Conservation (phyloP, 306 rosid species). For the Prunus kanzakura region DNA sequence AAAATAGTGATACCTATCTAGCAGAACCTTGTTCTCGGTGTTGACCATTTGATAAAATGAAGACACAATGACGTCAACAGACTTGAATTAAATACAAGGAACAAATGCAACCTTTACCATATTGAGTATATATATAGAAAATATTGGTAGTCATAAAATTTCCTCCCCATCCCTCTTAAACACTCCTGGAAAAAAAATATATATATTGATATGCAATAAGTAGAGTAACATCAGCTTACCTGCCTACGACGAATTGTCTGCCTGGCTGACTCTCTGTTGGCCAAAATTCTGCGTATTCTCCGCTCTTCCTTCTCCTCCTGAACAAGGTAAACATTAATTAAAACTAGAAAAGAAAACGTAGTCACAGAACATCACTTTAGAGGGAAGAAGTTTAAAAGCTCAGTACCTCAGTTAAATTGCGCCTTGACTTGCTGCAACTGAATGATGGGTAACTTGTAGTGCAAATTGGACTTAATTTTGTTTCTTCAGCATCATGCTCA, state of each 20-base stretch:
- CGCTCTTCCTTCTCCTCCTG: conserved; percentile 91
- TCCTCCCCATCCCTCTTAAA: background rate
- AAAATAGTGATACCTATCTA: background rate
- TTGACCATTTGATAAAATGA: background rate
- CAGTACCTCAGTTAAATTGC: conserved; percentile 76
- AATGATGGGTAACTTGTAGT: conserved; percentile 33
- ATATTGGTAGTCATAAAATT: background rate
- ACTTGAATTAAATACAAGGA: conserved; percentile 2
- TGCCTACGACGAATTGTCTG: conserved; percentile 98
- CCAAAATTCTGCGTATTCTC: conserved; percentile 81
- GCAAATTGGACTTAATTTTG: conserved; percentile 30
- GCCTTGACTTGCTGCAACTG: conserved; percentile 61
- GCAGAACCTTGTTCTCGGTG: background rate
- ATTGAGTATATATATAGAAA: background rate
- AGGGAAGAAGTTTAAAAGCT: conserved; percentile 13
- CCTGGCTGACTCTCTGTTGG: conserved; percentile 95
- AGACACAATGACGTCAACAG: background rate
- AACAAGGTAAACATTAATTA: conserved; percentile 4
- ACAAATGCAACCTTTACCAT: background rate
- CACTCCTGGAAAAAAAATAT: too few species aligned
- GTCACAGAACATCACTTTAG: background rate
- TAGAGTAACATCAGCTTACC: conserved; percentile 37
- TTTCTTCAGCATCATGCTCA: conserved; percentile 49
- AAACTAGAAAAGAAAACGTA: background rate
- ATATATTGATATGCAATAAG: background rate